Percentiles rank a stretch among this genome's conserved stretches.
These are phyloP conservation scores for Rhamnella rubrinervis DNA, from an alignment of 331 rosid genomes.

Conservation along the genomic window DNA sequence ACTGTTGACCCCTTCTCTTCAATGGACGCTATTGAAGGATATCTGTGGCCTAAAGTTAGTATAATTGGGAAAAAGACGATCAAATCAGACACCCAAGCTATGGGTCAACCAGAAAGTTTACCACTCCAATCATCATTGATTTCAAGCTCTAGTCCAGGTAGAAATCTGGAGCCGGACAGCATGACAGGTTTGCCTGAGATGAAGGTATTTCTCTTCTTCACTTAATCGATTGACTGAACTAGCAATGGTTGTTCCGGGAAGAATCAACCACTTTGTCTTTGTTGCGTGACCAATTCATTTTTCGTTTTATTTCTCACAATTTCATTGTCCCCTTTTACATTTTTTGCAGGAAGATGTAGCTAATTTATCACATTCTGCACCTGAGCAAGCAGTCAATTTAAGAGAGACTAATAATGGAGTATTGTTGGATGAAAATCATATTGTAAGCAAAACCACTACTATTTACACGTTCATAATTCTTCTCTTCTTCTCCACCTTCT, in stretches of 20 bases:
- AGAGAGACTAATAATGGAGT: conserved; percentile 30
- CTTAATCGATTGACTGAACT: conserved; percentile 6
- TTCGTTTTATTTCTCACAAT: neutral
- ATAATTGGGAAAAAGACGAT: conserved; percentile 25
- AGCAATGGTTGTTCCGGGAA: conserved; percentile 1
- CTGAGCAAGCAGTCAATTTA: conserved; percentile 37
- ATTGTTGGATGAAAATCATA: conserved; percentile 42
- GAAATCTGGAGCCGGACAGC: conserved; percentile 34
- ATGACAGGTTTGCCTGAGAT: conserved; percentile 48
- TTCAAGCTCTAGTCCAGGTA: conserved; percentile 45
- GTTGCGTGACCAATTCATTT: neutral
- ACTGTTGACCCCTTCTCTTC: conserved; percentile 80
- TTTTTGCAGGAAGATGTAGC: conserved; percentile 46
- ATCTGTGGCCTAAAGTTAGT: conserved; percentile 71
- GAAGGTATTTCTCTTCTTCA: conserved; percentile 44
- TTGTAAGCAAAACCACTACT: conserved; percentile 24
- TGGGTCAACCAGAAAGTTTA: conserved; percentile 43
- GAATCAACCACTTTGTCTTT: neutral
- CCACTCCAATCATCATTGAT: conserved; percentile 43
- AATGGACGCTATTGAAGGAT: conserved; percentile 66
- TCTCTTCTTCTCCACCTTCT: neutral
- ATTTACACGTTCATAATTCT: neutral
- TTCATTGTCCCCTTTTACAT: conserved; percentile 1
- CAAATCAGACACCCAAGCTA: conserved; percentile 33
- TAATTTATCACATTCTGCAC: conserved; percentile 21